These are phyloP conservation scores for Tubosaeta sp. DNA, from an alignment of 768 basidiomycete species.

Conservation along the genomic window DNA sequence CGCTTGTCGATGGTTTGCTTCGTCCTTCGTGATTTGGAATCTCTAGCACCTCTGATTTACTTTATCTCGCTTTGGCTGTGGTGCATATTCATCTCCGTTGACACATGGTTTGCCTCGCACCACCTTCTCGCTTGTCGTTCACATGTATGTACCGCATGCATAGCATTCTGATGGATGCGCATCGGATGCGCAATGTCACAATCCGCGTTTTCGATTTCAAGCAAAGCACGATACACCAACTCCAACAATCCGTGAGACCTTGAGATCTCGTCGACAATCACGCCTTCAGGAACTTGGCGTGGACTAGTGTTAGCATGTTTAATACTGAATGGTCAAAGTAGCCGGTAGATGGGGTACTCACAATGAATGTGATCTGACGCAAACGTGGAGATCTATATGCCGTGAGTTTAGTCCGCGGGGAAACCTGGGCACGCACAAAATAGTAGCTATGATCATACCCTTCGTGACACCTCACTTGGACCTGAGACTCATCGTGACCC, in stretches of 20 bases:
- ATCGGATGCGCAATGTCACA: not conserved
- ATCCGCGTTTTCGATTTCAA: not conserved
- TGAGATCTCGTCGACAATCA: slow-evolving; percentile 22
- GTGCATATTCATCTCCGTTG: not conserved
- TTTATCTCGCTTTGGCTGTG: not conserved
- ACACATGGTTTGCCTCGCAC: not conserved
- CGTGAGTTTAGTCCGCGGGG: not conserved
- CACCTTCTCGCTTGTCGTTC: not conserved
- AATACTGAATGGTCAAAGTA: slow-evolving; percentile 11
- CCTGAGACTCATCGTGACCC: slow-evolving; percentile 69
- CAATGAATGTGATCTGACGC: slow-evolving; percentile 87
- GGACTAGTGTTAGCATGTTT: slow-evolving; percentile 45
- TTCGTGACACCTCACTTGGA: slow-evolving; percentile 73
- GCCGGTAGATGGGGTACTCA: slow-evolving; percentile 35
- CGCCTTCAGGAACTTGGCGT: slow-evolving; percentile 83
- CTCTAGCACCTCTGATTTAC: not conserved
- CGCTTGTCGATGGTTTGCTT: not conserved
- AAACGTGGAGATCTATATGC: slow-evolving; percentile 77
- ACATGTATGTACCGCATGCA: not conserved
- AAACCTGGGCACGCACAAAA: slow-evolving; percentile 49
- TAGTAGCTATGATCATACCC: slow-evolving; percentile 90
- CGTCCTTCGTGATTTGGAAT: not conserved
- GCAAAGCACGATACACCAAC: not conserved
- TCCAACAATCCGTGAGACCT: slow-evolving; percentile 1
- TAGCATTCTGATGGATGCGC: not conserved